Evolutionary conservation across 768 basidiomycete species (phyloP), one percentile per base, ranked within the genome.

Genomic region (Serendipita indica): DNA sequence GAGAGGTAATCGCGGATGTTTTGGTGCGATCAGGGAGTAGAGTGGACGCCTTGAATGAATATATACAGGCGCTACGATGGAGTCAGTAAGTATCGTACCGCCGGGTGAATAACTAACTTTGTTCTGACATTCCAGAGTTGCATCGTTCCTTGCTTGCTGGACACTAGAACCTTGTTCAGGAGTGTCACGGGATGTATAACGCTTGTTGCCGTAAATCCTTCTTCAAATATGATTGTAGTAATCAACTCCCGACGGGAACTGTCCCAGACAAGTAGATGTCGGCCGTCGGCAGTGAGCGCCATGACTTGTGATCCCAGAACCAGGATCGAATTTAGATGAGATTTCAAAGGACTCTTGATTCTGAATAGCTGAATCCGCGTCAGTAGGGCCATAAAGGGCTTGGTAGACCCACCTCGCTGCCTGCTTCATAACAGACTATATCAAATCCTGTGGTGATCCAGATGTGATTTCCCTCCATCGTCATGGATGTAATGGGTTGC

Each of bases 111-210:
- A 3, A 70, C 82, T 63, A 60, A 89, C 89, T 79, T 78, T 10
- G 91, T 84, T 5, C 83, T 77, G 62, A 90, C 81, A 69, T 98
- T 99, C 91, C 91, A 98, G n/a, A 99, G 71, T 61, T 96, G 88
- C 65, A 98, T 71, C 39, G 71, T 73, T 2, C 96, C 96, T 68
- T 92, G 77, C 59, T 73, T 77, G 64, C 89, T 88, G 2, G 84
- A 81, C 10, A 98, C 79, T 1, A 98, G 74, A 0, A 98, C 76
- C 72, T 99, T 99, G 74, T 99, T 98, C 56, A 99, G 70, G 70
- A 98, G 98, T 12, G 96, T 98, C 0, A 91, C 84, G 2, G 96
- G 96, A 68, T 99, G 96, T 3, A 96, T 75, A 39, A 96, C 73
- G 27, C 76, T 77, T 3, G 81, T 85, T n/a, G 93, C 93, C 1